Evolutionary conservation across 2,329 filamentous ascomycete species (phyloP).

Genomic region (Purpureocillium takamizusanense): DNA sequence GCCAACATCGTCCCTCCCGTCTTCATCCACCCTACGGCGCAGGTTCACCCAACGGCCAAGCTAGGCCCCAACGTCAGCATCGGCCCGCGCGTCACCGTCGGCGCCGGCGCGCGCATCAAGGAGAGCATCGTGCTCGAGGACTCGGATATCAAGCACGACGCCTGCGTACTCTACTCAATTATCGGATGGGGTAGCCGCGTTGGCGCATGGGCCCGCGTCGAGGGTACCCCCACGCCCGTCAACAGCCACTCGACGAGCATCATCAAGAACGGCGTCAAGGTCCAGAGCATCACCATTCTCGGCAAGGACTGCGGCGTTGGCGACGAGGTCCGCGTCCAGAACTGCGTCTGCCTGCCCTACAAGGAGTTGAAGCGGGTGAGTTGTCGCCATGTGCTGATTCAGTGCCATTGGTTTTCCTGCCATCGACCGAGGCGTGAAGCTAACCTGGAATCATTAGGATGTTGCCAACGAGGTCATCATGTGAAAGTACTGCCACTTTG

Average conservation of each 20-base stretch:
- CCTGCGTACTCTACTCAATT: constrained; percentile 90
- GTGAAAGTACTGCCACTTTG: no score
- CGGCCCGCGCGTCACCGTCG: constrained; percentile 77
- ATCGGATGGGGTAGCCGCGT: constrained; percentile 95
- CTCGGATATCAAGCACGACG: constrained; percentile 91
- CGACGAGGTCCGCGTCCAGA: constrained; percentile 92
- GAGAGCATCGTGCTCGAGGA: constrained; percentile 95
- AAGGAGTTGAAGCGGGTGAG: constrained; percentile 95
- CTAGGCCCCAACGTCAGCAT: constrained; percentile 95
- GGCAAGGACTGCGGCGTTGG: constrained; percentile 93
- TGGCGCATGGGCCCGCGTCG: constrained; percentile 95
- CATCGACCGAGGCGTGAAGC: constrained; percentile 16
- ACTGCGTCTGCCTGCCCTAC: constrained; percentile 94
- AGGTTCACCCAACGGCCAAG: constrained; percentile 90
- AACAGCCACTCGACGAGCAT: constrained; percentile 89
- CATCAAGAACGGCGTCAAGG: constrained; percentile 96
- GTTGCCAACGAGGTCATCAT: constrained; percentile 86
- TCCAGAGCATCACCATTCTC: constrained; percentile 94
- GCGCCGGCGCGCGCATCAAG: constrained; percentile 84
- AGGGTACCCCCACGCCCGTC: constrained; percentile 83
- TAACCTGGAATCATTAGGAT: constrained; percentile 45
- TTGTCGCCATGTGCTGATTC: no score
- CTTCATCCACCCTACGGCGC: constrained; percentile 87
- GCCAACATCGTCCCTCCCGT: constrained; percentile 86
- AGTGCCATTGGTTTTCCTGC: no score